Evolutionary conservation across 495 filamentous ascomycete genomes (phyloP), one percentile per base, ranked within the genome.

Genomic region (Penicillium parvum): DNA sequence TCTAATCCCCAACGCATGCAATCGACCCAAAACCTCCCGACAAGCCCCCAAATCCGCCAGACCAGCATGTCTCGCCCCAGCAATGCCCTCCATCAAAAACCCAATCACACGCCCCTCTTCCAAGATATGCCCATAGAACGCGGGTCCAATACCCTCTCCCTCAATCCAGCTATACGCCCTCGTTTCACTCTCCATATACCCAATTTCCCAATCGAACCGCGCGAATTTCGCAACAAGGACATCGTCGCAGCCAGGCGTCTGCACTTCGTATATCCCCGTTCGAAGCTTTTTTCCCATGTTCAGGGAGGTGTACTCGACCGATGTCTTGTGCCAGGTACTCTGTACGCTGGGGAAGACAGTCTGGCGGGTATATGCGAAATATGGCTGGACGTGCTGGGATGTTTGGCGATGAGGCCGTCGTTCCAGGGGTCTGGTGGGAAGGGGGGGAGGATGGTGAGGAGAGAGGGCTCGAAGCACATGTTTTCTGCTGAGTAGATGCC

Each of bases 91-190:
- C 43, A 75, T 36, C 11, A 75, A 27, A 39, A 77, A 73, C 4
- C 71, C 69, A 46, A 76, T 68, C 8, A 72, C 66, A 3, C 73
- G 50, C 3, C 55, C 66, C 7, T 56, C 43, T 49, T 78, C 70
- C 6, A 49, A 67, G 10, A 76, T 25, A 47, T 76, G 68, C 26
- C 63, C 67, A 4, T 75, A 51, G 35, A 76, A 73, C 18, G 37
- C 29, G 3, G 72, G 70, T 5, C 60, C 66, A 12, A 72, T 68
- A 7, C 42, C 50, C 42, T 52, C 22, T 17, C 56, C 68, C 0
- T 52, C 6, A 7, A 75, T 66, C 66, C 58, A 69, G 36, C 57
- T 25, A 39, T 75, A 75, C 0, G 63, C 68, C 0, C 34, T 49
- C 7, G 69, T 75, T 40, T 75, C 70, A 11, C 52, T 52, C 43